Evolutionary conservation across 83 land plant species (phyloP), one percentile per base, ranked within the genome.

Genomic region (Larix sibirica): DNA sequence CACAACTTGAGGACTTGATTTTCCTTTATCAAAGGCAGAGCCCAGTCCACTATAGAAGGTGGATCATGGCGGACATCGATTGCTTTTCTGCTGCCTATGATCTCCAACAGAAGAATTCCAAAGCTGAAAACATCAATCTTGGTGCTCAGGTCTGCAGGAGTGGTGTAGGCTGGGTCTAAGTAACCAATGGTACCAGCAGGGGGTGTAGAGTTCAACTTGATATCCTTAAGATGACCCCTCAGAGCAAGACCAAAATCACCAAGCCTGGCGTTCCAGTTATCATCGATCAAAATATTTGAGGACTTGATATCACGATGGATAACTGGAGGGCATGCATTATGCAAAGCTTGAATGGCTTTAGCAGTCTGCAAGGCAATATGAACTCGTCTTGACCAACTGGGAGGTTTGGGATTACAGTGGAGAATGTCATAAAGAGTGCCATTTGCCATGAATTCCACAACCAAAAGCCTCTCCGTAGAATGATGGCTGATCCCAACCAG

Each of bases 241-340:
- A 92, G 40, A 0, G 94, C 98, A 66, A 95, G 86, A 33, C 98
- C 93, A 82, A 95, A 95, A 79, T 95, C 98, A 10, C 94, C 92
- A 23, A 95, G 85, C 59, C 88, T 80, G 4, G 98, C 92, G 50
- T 90, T 89, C 82, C 84, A 82, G 44, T 85, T 44, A 65, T 62
- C 42, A 70, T 95, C 94, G 47, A 95, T 80, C 44, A 95, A 82
- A 10, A 95, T 84, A 81, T 95, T 95, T 9, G 91, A 84, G 13
- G 92, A 88, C 44, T 92, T 92, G 3, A 95, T 89, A 79, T 95
- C 96, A 6, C 98, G 83, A 83, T 95, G 98, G 47, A 95, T 88
- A 63, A 95, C 90, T 9, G 95, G 94, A 59, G 98, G 98, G 50
- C 83, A 77, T 3, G 93, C 74, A 24, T 87, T 75, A 74, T 95